Conservation (phyloP, 805 yeast species). For the Saccharomycopsis vini region DNA sequence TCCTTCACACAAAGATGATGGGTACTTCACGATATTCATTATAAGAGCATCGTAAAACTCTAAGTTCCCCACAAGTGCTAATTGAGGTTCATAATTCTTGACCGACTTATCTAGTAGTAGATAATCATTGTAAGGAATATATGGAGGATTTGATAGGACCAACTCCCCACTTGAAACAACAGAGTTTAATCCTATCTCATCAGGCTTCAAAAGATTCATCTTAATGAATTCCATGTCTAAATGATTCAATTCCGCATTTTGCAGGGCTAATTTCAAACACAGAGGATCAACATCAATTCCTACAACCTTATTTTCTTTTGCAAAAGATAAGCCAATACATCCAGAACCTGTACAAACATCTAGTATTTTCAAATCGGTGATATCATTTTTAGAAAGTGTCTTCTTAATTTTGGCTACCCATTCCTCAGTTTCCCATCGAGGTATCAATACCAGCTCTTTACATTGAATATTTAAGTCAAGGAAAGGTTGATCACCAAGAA, state of each 20-base stretch:
- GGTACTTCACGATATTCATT: constrained; percentile 32
- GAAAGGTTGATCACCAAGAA: constrained; percentile 82
- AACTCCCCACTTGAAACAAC: not conserved
- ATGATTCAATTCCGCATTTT: constrained; percentile 28
- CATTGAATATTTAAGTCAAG: constrained; percentile 58
- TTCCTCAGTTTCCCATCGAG: constrained; percentile 94
- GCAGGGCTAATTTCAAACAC: constrained; percentile 44
- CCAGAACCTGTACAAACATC: constrained; percentile 90
- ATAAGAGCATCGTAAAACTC: constrained; percentile 61
- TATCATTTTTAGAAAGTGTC: constrained; percentile 3
- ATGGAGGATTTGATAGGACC: constrained; percentile 86
- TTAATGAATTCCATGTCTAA: no score
- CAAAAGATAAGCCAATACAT: constrained; percentile 58
- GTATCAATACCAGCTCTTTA: constrained; percentile 62
- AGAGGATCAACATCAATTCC: constrained; percentile 50
- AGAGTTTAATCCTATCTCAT: no score
- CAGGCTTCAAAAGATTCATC: no score
- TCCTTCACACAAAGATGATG: constrained; percentile 33
- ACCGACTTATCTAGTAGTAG: constrained; percentile 54
- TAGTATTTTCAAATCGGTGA: constrained; percentile 28
- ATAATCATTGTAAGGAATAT: constrained; percentile 48
- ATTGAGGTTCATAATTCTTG: constrained; percentile 56
- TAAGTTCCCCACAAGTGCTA: constrained; percentile 71
- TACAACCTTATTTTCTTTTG: constrained; percentile 13
- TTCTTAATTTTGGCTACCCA: constrained; percentile 41